Percentiles rank a stretch among this genome's conserved stretches.
These are phyloP conservation scores for Daedalea quercina DNA, from an alignment of 768 basidiomycete genomes.

Conservation along the genomic window DNA sequence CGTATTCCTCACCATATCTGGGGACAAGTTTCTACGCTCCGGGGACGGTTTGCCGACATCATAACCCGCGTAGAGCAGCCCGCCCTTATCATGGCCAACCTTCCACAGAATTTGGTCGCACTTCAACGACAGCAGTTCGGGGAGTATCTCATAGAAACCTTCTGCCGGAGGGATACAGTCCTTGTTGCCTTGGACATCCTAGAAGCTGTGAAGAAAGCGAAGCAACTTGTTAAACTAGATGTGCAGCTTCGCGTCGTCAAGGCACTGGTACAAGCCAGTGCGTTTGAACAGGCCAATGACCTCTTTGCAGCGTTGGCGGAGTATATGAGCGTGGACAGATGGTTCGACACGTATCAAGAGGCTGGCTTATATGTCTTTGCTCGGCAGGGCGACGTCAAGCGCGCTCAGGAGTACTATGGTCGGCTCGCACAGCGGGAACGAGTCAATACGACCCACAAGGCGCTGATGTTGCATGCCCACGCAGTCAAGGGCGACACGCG, in stretches of 20 bases:
- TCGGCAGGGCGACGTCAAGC: slow-evolving; percentile 40
- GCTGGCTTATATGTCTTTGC: slow-evolving; percentile 49
- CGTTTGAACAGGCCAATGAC: slow-evolving; percentile 36
- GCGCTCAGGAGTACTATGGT: slow-evolving; percentile 38
- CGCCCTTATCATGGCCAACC: slow-evolving; percentile 16
- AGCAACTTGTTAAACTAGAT: slow-evolving; percentile 22
- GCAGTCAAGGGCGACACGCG: slow-evolving; percentile 38
- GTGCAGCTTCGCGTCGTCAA: slow-evolving; percentile 33
- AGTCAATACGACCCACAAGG: slow-evolving; percentile 25
- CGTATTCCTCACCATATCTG: background rate
- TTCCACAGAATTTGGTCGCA: slow-evolving; percentile 17
- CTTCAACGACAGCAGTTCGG: slow-evolving; percentile 27
- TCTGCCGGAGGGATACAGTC: slow-evolving; percentile 26
- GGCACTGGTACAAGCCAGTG: slow-evolving; percentile 33
- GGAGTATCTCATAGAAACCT: slow-evolving; percentile 35
- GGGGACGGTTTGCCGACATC: slow-evolving; percentile 5
- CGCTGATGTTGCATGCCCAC: slow-evolving; percentile 50
- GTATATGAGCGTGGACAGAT: background rate
- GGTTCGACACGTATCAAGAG: slow-evolving; percentile 22
- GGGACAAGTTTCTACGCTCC: slow-evolving; percentile 1
- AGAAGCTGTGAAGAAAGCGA: slow-evolving; percentile 32
- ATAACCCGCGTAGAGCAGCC: slow-evolving; percentile 29
- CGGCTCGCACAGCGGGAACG: slow-evolving; percentile 25
- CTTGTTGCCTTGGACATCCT: slow-evolving; percentile 35
- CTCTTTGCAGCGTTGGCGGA: slow-evolving; percentile 30